phyloP scores from a whole-genome alignment of 768 basidiomycete species.

The Hortiboletus campestris region DNA sequence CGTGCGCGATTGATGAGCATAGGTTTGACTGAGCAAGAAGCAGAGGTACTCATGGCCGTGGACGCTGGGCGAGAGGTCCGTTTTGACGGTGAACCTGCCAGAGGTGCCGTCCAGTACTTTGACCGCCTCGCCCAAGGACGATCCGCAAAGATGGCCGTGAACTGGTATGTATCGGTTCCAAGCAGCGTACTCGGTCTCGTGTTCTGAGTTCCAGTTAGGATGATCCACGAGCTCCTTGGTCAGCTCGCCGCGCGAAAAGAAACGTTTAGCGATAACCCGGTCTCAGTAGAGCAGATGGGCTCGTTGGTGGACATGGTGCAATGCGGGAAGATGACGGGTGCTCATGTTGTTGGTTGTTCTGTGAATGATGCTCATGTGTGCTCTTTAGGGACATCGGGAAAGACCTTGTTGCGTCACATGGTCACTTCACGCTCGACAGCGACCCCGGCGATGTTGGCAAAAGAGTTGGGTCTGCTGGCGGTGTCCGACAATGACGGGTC shows the following conservation, averaged over 20 bases:
- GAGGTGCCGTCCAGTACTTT: conserved; percentile 74
- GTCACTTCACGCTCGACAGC: conserved; percentile 44
- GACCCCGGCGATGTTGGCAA: conserved; percentile 43
- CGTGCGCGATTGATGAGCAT: conserved; percentile 54
- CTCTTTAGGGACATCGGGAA: conserved; percentile 69
- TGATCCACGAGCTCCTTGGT: conserved; percentile 84
- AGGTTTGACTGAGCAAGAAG: conserved; percentile 60
- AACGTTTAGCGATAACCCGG: conserved; percentile 55
- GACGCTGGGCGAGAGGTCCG: conserved; percentile 63
- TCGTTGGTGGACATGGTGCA: conserved; percentile 77
- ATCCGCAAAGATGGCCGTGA: conserved; percentile 70
- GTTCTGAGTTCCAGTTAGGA: conserved; percentile 47
- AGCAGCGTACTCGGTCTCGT: not conserved
- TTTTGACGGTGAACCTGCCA: conserved; percentile 53
- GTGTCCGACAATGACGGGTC: conserved; percentile 31
- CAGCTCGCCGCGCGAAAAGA: conserved; percentile 61
- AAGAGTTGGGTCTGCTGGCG: conserved; percentile 47
- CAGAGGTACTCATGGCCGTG: conserved; percentile 72
- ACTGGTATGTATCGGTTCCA: conserved; percentile 60
- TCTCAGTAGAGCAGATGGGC: conserved; percentile 66
- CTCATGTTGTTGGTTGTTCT: not conserved
- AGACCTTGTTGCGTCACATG: conserved; percentile 70
- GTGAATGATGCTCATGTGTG: not conserved
- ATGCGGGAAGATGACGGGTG: conserved; percentile 66
- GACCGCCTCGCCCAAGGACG: conserved; percentile 57